These are phyloP conservation scores for Lecanicillium sp. DNA, from an alignment of 2,329 filamentous ascomycete genomes.

Conservation along the genomic window DNA sequence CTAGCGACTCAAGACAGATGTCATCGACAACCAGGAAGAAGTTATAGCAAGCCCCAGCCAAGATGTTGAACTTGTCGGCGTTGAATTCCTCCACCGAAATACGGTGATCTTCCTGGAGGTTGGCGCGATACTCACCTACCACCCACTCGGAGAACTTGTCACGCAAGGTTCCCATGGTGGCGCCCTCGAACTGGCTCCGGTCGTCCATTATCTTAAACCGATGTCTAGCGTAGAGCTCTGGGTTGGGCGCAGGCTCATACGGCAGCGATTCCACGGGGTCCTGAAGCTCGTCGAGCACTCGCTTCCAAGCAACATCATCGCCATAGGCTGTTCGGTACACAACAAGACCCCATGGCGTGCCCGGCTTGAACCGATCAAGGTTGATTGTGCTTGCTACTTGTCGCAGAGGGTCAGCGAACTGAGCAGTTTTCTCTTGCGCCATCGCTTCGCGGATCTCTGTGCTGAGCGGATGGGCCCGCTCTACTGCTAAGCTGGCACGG, in stretches of 20 bases:
- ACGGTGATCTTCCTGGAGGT: neutral
- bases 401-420: neutral
- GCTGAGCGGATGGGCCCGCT: neutral
- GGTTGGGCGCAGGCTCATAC: conserved; percentile 2
- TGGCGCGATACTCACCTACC: neutral
- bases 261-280: neutral
- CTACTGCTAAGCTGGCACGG: neutral
- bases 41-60: conserved; percentile 3
- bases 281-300: conserved; percentile 4
- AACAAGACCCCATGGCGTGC: conserved; percentile 4
- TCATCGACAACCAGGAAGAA: conserved; percentile 6
- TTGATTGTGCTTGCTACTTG: neutral
- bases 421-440: neutral
- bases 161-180: neutral
- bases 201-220: conserved; percentile 2
- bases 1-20: conserved; percentile 6
- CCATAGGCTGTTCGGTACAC: conserved; percentile 6
- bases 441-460: neutral
- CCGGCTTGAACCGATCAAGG: neutral
- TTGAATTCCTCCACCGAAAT: neutral
- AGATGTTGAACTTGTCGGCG: neutral
- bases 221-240: neutral
- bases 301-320: conserved; percentile 5
- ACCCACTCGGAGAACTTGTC: neutral
- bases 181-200: conserved; percentile 1